Evolutionary conservation across 179 eudicot species (phyloP).

Genomic region (Silene vulgaris): DNA sequence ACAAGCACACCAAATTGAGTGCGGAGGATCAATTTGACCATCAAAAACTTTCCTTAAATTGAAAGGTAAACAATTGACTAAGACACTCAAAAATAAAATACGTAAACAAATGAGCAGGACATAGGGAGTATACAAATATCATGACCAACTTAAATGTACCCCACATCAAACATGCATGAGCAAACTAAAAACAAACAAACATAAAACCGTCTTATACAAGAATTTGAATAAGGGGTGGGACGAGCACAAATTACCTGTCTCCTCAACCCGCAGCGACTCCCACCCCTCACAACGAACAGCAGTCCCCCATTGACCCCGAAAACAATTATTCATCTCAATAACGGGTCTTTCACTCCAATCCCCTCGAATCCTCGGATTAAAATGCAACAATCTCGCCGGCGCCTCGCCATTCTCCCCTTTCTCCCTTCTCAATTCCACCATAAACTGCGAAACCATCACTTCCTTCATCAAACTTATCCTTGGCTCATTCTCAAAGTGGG

Average conservation of each 20-base stretch:
- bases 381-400: constrained; percentile 59
- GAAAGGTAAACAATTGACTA: no score
- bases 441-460: constrained; percentile 61
- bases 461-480: constrained; percentile 36
- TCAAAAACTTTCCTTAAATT: no score
- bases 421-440: constrained; percentile 61
- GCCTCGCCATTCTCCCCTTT: constrained; percentile 42
- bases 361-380: constrained; percentile 70
- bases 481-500: constrained; percentile 44
- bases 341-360: constrained; percentile 74
- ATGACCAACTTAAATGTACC: no score
- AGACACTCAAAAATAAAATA: no score
- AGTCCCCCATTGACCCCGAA: constrained; percentile 74
- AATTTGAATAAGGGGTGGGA: neutral
- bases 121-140: no score
- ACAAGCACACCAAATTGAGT: no score
- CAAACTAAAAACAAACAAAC: neutral
- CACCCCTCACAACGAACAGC: constrained; percentile 62
- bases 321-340: constrained; percentile 71
- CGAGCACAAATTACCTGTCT: constrained; percentile 45
- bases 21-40: no score
- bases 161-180: neutral
- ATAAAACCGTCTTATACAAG: neutral
- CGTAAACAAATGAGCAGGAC: no score
- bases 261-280: constrained; percentile 43